phyloP scores from a whole-genome alignment of 1,139 yeast species.

The Blastobotrys petasosporus region DNA sequence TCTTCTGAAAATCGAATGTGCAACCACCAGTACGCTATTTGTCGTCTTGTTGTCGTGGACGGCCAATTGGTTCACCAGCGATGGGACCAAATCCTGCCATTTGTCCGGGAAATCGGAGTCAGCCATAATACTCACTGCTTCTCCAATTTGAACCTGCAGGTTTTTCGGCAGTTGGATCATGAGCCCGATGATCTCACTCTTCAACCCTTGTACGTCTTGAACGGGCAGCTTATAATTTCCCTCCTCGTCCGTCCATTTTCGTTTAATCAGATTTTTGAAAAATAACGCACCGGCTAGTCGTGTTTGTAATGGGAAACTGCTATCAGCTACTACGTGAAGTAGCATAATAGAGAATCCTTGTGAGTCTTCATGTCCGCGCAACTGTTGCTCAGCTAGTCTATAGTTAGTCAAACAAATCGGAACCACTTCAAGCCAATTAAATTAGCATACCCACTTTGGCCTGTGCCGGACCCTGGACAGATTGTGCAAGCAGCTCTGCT shows the following conservation, averaged over 20 bases:
- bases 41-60: slow-evolving; percentile 62
- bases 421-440: background rate
- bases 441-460: slow-evolving; percentile 13
- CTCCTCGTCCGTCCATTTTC: slow-evolving; percentile 87
- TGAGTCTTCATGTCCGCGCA: slow-evolving; percentile 55
- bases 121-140: slow-evolving; percentile 86
- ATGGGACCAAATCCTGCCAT: slow-evolving; percentile 79
- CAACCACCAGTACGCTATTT: slow-evolving; percentile 82
- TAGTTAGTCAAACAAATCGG: slow-evolving; percentile 3
- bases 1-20: slow-evolving; percentile 91
- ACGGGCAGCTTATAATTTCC: slow-evolving; percentile 64
- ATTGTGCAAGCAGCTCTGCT: slow-evolving; percentile 22
- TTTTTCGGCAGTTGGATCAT: slow-evolving; percentile 76
- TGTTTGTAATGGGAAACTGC: slow-evolving; percentile 47
- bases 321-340: slow-evolving; percentile 70
- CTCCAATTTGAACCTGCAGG: slow-evolving; percentile 87
- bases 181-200: slow-evolving; percentile 67
- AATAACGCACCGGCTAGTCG: slow-evolving; percentile 86
- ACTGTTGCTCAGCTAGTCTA: slow-evolving; percentile 33
- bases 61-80: slow-evolving; percentile 56
- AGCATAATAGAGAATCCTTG: slow-evolving; percentile 73
- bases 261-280: slow-evolving; percentile 78
- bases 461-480: slow-evolving; percentile 16
- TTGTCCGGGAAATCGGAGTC: slow-evolving; percentile 91
- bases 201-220: slow-evolving; percentile 62